Evolutionary conservation across 176 grass and related monocot species (phyloP).

Genomic region (Miscanthus lutarioriparius): DNA sequence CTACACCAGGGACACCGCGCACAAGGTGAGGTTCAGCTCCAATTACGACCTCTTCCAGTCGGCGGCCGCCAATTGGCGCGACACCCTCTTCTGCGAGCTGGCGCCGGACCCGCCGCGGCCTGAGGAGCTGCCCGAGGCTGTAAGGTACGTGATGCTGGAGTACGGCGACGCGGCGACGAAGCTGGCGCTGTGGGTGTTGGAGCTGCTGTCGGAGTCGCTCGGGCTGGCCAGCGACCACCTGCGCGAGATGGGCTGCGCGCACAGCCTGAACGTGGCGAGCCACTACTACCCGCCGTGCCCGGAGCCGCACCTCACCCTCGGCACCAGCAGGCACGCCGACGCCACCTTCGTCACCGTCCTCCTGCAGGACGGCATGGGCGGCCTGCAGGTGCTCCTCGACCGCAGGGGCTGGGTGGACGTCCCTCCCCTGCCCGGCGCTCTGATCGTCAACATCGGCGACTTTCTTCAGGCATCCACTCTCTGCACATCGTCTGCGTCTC

Average conservation of each 20-base stretch:
- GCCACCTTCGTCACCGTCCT: constrained; percentile 10
- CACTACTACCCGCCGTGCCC: constrained; percentile 57
- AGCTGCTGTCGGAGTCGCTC: constrained; percentile 34
- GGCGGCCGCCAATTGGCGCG: background rate
- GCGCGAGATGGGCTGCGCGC: background rate
- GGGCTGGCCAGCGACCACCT: constrained; percentile 10
- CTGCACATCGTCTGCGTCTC: too few species aligned
- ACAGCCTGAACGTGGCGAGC: constrained; percentile 12
- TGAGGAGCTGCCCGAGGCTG: background rate
- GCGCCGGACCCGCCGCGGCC: background rate
- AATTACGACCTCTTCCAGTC: constrained; percentile 29
- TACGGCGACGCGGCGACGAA: background rate
- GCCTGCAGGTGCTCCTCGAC: too few species aligned
- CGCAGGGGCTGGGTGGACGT: constrained; percentile 15
- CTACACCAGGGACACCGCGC: constrained; percentile 9
- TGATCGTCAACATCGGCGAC: constrained; percentile 29
- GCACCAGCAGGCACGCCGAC: constrained; percentile 20
- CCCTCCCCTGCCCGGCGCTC: constrained; percentile 11
- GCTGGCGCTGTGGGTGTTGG: constrained; percentile 1
- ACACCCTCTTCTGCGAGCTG: background rate
- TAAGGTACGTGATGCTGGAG: constrained; percentile 3
- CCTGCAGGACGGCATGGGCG: constrained; percentile 16
- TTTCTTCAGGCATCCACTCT: background rate
- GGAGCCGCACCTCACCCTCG: constrained; percentile 39
- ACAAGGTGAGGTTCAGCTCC: constrained; percentile 4